phyloP scores from a whole-genome alignment of 208 protist species.

The Crithidia acanthocephali region DNA sequence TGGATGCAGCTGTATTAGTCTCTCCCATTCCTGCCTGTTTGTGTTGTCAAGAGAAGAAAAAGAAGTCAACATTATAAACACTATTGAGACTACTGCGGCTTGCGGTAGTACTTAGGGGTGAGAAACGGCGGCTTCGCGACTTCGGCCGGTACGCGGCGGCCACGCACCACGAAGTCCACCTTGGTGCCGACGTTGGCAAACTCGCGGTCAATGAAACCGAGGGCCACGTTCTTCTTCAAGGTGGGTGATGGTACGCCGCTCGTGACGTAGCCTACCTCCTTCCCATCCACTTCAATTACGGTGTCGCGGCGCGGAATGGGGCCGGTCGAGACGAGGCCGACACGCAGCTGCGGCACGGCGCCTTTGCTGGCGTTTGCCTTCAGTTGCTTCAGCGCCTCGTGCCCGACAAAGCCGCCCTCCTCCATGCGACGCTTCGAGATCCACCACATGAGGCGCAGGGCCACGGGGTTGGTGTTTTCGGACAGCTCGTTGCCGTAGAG shows the following conservation, averaged over 20 bases:
- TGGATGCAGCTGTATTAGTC: background rate
- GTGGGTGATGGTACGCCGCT: constrained; percentile 89
- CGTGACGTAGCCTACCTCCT: constrained; percentile 90
- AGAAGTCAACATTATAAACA: background rate
- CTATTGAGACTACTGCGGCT: constrained; percentile 17
- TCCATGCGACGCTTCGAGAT: constrained; percentile 94
- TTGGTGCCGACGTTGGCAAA: constrained; percentile 74
- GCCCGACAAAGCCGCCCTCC: constrained; percentile 95
- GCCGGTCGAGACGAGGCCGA: constrained; percentile 91
- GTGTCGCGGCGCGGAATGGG: constrained; percentile 88
- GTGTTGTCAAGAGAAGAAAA: background rate
- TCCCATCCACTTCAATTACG: constrained; percentile 64
- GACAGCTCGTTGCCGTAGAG: constrained; percentile 98
- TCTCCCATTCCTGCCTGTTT: background rate
- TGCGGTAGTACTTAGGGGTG: constrained; percentile 56
- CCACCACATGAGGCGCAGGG: constrained; percentile 95
- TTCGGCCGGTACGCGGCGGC: constrained; percentile 62
- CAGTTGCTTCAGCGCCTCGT: constrained; percentile 73
- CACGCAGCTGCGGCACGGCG: constrained; percentile 73
- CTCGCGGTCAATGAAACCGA: constrained; percentile 91
- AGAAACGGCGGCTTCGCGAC: constrained; percentile 95
- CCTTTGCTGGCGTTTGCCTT: constrained; percentile 38
- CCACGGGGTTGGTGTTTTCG: constrained; percentile 93
- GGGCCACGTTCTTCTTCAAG: constrained; percentile 89
- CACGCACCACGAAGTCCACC: constrained; percentile 87